A percentile compares a stretch with the other conserved stretches of the same genome.
Conservation (phyloP, 73 alveolate genomes). For the Paramecium tetraurelia region DNA sequence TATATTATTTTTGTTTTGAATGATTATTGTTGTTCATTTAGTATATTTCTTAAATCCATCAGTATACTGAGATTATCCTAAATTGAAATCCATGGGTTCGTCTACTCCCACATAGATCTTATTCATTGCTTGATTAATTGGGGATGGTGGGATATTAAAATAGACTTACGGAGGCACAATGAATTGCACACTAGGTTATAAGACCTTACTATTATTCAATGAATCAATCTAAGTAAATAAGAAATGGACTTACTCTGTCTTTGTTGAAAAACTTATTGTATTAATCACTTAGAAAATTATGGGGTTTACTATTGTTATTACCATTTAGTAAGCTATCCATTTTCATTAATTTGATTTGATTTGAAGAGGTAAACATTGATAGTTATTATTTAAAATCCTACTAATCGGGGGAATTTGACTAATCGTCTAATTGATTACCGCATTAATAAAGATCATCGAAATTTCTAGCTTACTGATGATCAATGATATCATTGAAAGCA, state of each 20-base stretch:
- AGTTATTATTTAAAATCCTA: not conserved
- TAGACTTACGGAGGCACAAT: not conserved
- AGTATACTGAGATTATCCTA: not conserved
- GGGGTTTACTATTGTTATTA: not conserved
- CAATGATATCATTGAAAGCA: not conserved
- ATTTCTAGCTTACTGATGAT: not conserved
- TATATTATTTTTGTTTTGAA: not conserved
- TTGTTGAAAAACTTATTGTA: not conserved
- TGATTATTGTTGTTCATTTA: not conserved
- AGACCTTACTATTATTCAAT: not conserved
- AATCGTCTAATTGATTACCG: not conserved
- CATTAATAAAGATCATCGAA: not conserved
- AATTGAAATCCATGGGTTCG: not conserved
- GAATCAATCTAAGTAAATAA: not conserved
- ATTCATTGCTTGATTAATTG: not conserved
- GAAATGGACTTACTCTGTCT: not conserved
- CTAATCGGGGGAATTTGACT: not conserved
- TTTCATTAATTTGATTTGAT: not conserved
- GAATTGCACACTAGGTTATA: not conserved
- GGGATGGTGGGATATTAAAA: not conserved
- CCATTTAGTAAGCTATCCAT: constrained; percentile 1
- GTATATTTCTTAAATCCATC: constrained; percentile 19
- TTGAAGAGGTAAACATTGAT: not conserved
- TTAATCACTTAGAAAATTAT: not conserved
- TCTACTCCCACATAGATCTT: not conserved